Evolutionary conservation across 2,329 filamentous ascomycete genomes (phyloP).

Genomic region (Monilinia laxa): DNA sequence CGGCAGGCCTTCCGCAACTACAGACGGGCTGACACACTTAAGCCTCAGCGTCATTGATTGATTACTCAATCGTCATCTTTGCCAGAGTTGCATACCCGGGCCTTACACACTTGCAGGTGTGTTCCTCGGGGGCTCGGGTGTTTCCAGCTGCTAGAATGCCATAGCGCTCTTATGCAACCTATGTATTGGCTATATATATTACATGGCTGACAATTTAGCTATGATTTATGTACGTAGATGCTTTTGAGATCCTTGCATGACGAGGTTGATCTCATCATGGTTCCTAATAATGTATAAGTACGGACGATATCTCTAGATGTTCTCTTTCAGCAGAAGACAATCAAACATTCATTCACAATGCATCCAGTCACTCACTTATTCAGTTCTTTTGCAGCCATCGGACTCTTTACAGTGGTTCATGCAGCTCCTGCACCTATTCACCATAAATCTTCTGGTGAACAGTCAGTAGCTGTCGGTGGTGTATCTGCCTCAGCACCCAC

Average conservation of each 20-base stretch:
- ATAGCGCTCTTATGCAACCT: background rate
- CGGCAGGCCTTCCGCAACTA: background rate
- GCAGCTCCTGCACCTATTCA: constrained; percentile 26
- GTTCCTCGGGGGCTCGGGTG: background rate
- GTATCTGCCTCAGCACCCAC: constrained; percentile 44
- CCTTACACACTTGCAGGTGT: background rate
- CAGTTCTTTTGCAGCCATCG: constrained; percentile 21
- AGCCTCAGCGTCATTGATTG: background rate
- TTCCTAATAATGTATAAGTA: background rate
- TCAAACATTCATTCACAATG: constrained; percentile 1
- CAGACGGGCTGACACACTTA: background rate
- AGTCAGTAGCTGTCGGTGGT: constrained; percentile 46
- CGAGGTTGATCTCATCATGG: background rate
- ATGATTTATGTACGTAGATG: background rate
- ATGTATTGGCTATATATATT: background rate
- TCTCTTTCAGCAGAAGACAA: background rate
- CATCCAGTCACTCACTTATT: constrained; percentile 12
- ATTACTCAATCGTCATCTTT: background rate
- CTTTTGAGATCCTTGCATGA: background rate
- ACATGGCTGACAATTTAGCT: background rate
- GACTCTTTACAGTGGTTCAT: constrained; percentile 24
- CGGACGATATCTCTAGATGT: background rate
- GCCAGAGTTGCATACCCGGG: background rate
- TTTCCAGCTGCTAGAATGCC: background rate
- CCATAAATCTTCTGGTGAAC: constrained; percentile 46